These are phyloP conservation scores for Helianthus tuberosus DNA, from an alignment of 129 eudicot species.

Conservation along the genomic window DNA sequence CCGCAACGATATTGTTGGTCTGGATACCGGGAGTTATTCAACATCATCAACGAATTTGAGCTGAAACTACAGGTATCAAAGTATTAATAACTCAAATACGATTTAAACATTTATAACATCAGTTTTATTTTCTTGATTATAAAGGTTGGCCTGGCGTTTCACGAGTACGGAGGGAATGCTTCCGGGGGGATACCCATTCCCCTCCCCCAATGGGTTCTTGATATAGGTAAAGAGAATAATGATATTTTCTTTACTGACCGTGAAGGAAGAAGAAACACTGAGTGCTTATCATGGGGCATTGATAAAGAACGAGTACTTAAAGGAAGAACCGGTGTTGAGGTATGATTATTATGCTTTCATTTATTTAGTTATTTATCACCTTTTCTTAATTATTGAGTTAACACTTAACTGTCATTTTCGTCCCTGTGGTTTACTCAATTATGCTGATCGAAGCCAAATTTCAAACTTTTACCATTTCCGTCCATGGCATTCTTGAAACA, in stretches of 20 bases:
- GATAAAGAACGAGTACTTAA: slow-evolving; percentile 63
- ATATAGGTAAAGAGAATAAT: slow-evolving; percentile 56
- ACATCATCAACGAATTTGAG: slow-evolving; percentile 53
- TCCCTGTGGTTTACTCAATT: too few relatives aligned
- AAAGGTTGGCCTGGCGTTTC: slow-evolving; percentile 68
- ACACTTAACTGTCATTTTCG: too few relatives aligned
- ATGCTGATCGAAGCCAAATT: too few relatives aligned
- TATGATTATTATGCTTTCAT: slow-evolving; percentile 3
- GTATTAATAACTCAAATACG: slow-evolving; percentile 8
- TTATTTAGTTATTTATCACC: neutral
- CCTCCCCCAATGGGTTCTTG: slow-evolving; percentile 71
- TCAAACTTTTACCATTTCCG: too few relatives aligned
- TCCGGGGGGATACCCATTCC: slow-evolving; percentile 45
- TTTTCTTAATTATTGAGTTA: neutral
- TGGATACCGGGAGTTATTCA: slow-evolving; percentile 63
- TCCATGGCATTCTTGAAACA: too few relatives aligned
- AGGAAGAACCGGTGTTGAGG: slow-evolving; percentile 75
- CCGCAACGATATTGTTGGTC: slow-evolving; percentile 67
- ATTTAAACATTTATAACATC: neutral
- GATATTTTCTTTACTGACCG: slow-evolving; percentile 72
- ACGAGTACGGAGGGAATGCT: slow-evolving; percentile 59
- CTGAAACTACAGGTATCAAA: slow-evolving; percentile 60
- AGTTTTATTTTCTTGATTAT: neutral
- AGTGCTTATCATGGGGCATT: slow-evolving; percentile 74
- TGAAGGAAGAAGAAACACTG: slow-evolving; percentile 61